Evolutionary conservation across 1,139 yeast species (phyloP), one percentile per base, ranked within the genome.

Genomic region (Kodamaea sp.): DNA sequence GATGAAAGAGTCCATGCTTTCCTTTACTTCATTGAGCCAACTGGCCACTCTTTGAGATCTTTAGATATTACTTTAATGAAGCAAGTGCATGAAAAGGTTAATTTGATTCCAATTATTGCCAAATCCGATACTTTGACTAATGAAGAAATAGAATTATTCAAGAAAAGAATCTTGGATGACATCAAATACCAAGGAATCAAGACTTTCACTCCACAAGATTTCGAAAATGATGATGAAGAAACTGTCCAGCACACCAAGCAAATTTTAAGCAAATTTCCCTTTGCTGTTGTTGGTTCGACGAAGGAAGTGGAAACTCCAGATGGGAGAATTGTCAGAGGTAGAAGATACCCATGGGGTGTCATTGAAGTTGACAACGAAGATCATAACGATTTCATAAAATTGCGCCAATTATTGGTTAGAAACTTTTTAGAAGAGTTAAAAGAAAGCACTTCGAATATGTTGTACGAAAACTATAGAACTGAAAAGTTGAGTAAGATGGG

Each of bases 341-440:
- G 99, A 67, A 70, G 77, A 50, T 94, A 94, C 63, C 98, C 98
- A 46, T 94, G 99, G 99, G 99, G 99, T 49, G 74, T 85, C 22
- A 85, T 92, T 57, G 97, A 92, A 65, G 95, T 94, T 48, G 97
- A 90, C 62, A 92, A 92, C 62, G 95, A 88, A 65, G 80, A 81
- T 38, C 97, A 94, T 62, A 86, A 92, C 62, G 99, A 94, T 67
- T 94, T 94, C 62, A 81, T 85, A 53, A 82, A 82, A 63, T 79
- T 94, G 58, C 86, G 97, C 55, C 95, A 92, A 63, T 74, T 94
- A 60, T 77, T 94, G 58, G 77, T 94, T 49, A 82, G 95, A 70
- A 86, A 84, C 63, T 92, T 84, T 64, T 74, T 94, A 76, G 97
- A 90, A 65, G 98, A 92, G 62, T 78, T 94, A 55, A 85, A 90